These are phyloP conservation scores for Aspergillus fructus DNA, from an alignment of 2,329 filamentous ascomycete species.

Conservation along the genomic window DNA sequence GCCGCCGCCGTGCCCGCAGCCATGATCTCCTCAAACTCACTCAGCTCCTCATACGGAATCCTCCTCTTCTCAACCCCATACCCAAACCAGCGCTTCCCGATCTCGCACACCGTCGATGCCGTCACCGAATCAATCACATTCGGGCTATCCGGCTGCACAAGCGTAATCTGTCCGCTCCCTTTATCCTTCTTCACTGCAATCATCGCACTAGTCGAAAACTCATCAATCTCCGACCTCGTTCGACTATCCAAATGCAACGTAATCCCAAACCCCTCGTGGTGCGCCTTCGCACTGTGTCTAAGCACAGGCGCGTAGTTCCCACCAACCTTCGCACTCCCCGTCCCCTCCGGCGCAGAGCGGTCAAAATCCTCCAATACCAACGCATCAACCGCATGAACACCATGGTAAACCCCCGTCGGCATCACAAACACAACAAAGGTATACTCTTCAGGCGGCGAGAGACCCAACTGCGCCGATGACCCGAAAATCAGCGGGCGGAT, in stretches of 20 bases:
- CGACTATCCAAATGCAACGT: slow-evolving; percentile 89
- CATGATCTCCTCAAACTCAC: slow-evolving; percentile 73
- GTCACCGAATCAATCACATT: slow-evolving; percentile 88
- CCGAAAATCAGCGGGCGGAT: slow-evolving; percentile 87
- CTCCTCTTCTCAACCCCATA: slow-evolving; percentile 79
- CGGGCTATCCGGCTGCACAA: slow-evolving; percentile 84
- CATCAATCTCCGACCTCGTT: slow-evolving; percentile 81
- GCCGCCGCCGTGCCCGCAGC: slow-evolving; percentile 90
- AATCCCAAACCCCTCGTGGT: slow-evolving; percentile 81
- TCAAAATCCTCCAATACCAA: slow-evolving; percentile 92
- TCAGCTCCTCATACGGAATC: slow-evolving; percentile 61
- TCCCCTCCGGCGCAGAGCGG: slow-evolving; percentile 86
- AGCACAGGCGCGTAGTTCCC: slow-evolving; percentile 95
- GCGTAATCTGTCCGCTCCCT: slow-evolving; percentile 56
- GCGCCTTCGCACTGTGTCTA: slow-evolving; percentile 79
- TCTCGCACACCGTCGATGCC: slow-evolving; percentile 71
- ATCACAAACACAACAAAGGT: slow-evolving; percentile 87
- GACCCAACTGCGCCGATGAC: slow-evolving; percentile 78
- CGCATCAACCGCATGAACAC: slow-evolving; percentile 79
- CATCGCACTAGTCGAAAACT: slow-evolving; percentile 94
- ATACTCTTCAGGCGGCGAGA: slow-evolving; percentile 88
- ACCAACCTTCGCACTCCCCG: slow-evolving; percentile 87
- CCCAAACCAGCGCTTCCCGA: slow-evolving; percentile 69
- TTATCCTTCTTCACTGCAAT: slow-evolving; percentile 70
- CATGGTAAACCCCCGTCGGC: slow-evolving; percentile 93